phyloP scores from a whole-genome alignment of 2,329 filamentous ascomycete genomes.

The Emmonsia crescens region DNA sequence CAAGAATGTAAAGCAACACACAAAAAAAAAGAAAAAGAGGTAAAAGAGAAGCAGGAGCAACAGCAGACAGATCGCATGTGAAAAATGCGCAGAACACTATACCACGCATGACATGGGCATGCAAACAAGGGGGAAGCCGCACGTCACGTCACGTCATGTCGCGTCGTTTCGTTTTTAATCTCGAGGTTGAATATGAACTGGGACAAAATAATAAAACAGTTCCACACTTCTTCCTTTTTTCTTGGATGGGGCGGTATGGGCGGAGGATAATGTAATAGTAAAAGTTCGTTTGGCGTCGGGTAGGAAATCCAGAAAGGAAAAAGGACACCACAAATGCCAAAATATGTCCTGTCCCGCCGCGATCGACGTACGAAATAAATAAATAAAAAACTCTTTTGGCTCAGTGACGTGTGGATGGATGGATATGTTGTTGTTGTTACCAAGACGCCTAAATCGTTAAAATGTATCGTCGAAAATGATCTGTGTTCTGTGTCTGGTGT shows the following conservation, averaged over 20 bases:
- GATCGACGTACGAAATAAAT: background rate
- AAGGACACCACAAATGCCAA: background rate
- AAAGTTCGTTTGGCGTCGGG: background rate
- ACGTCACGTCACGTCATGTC: background rate
- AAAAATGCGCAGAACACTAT: no score
- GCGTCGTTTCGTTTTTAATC: background rate
- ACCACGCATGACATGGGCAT: no score
- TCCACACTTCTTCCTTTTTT: no score
- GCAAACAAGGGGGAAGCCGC: no score
- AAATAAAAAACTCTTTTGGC: background rate
- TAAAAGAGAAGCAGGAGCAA: no score
- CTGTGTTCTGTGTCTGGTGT: background rate
- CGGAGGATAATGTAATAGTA: no score
- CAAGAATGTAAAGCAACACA: background rate
- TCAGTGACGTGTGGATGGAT: background rate
- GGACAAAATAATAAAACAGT: no score
- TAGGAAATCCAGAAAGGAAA: background rate
- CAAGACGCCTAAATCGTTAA: conserved; percentile 3
- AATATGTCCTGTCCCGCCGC: background rate
- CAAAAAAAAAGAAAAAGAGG: background rate
- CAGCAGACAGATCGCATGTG: no score
- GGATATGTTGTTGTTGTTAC: background rate
- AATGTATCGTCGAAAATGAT: background rate
- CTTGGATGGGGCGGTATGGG: no score
- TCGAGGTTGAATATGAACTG: background rate